Evolutionary conservation across 768 basidiomycete genomes (phyloP), one percentile per base, ranked within the genome.

Genomic region (Phaeotremella fagi): DNA sequence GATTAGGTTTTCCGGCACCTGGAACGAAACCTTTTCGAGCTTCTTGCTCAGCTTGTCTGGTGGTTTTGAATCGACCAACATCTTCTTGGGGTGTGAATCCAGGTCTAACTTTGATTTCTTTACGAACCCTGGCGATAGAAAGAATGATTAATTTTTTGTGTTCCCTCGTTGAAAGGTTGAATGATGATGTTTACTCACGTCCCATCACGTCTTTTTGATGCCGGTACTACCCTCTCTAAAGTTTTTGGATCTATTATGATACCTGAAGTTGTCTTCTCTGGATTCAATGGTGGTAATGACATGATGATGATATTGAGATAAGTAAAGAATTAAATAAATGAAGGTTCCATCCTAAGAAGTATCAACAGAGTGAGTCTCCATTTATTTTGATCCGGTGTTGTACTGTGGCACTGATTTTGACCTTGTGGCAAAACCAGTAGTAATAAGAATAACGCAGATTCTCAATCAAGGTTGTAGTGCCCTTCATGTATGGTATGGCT

Each of bases 11-110:
- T 3, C 29, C 24, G 5, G 38, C 26, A 27, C 38, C 50, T 18
- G 45, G 52, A 11, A 31, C 28, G 11, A 5, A 25, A n/a, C 38
- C 26, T 45, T 28, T 43, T 2, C 3, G 12, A n/a, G 45, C 18
- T 14, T 35, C 28, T 22, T 43, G 45, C 9, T 41, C 38, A 23
- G 25, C 26, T 46, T 83, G 79, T 71, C 83, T 82, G 41, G 83
- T 81, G 36, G 87, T 83, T 48, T 88, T 82, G 75, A 91, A 97
- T 44, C 85, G 83, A n/a, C 82, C 80, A 6, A 92, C 81, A 75
- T 97, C 91, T 74, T 97, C 91, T 75, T 91, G 89, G 0, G 91
- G 91, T 3, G 89, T 94, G 75, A 86, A 97, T 0, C 91, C 91
- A 2, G 90, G 91, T 24, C 91, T 80, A 59, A 97, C 85, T 78